Evolutionary conservation across 257 asterid genomes (phyloP).

Genomic region (Primulina eburnea): DNA sequence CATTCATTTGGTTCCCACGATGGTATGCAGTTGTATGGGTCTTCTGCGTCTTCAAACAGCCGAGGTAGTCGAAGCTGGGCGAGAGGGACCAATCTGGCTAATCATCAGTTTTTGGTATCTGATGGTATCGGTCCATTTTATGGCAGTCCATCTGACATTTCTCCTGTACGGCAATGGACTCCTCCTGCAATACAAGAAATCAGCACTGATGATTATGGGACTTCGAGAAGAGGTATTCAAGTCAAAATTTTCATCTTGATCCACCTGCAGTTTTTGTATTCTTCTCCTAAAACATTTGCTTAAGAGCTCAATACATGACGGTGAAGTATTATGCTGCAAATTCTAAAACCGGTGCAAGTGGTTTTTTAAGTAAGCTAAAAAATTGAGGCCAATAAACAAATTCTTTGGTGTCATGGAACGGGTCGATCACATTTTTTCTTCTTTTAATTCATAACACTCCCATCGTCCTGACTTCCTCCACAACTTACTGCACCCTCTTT

Average conservation of each 20-base stretch:
- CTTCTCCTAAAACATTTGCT: not conserved
- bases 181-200: constrained; percentile 89
- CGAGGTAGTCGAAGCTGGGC: constrained; percentile 90
- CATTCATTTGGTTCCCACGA: constrained; percentile 79
- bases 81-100: constrained; percentile 61
- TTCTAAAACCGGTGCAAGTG: not conserved
- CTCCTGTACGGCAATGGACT: constrained; percentile 82
- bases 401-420: constrained; percentile 1
- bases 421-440: constrained; percentile 7
- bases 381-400: not conserved
- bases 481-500: constrained; percentile 2
- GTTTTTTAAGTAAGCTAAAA: not conserved
- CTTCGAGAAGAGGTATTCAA: constrained; percentile 65
- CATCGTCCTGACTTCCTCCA: not conserved
- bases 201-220: constrained; percentile 58
- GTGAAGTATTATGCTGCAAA: not conserved
- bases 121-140: constrained; percentile 67
- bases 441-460: not conserved
- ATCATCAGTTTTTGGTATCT: constrained; percentile 62
- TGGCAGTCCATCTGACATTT: constrained; percentile 87
- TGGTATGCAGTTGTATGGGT: constrained; percentile 67
- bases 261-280: not conserved
- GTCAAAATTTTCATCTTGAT: not conserved
- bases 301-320: not conserved
- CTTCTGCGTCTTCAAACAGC: constrained; percentile 88